Conservation (phyloP, 441 rosid species). For the Euphorbia celastroides region DNA sequence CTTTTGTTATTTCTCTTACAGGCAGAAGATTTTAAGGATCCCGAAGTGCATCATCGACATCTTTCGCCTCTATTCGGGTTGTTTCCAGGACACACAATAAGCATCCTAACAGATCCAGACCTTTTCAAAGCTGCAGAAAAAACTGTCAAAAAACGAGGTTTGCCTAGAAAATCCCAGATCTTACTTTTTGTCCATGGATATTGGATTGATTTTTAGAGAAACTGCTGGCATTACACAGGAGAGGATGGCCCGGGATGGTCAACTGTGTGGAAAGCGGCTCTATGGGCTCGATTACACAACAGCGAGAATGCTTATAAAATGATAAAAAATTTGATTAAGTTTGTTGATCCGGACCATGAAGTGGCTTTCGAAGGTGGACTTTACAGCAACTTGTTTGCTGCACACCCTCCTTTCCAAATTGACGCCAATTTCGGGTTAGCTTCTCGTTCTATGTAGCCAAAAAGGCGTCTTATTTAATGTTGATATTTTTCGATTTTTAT, state of each 20-base stretch:
- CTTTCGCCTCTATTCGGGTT: constrained; percentile 83
- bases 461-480: too few species aligned
- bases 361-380: constrained; percentile 70
- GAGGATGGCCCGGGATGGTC: constrained; percentile 97
- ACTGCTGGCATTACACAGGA: constrained; percentile 37
- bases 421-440: constrained; percentile 94
- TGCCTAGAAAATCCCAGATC: constrained; percentile 11
- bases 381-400: constrained; percentile 82
- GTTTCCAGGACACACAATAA: constrained; percentile 84
- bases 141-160: constrained; percentile 77
- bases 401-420: constrained; percentile 94
- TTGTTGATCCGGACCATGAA: constrained; percentile 69
- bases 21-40: constrained; percentile 47
- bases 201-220: not conserved
- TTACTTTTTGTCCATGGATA: too few species aligned
- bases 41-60: constrained; percentile 85
- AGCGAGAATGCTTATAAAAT: constrained; percentile 68
- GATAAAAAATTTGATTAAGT: constrained; percentile 59
- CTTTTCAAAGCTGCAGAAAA: constrained; percentile 69
- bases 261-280: constrained; percentile 75
- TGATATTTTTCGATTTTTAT: too few species aligned
- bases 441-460: not conserved
- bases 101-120: constrained; percentile 58
- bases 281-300: constrained; percentile 81
- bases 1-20: not conserved